These are phyloP conservation scores for Fusarium sp. DNA, from an alignment of 2,329 filamentous ascomycete genomes.

Conservation along the genomic window DNA sequence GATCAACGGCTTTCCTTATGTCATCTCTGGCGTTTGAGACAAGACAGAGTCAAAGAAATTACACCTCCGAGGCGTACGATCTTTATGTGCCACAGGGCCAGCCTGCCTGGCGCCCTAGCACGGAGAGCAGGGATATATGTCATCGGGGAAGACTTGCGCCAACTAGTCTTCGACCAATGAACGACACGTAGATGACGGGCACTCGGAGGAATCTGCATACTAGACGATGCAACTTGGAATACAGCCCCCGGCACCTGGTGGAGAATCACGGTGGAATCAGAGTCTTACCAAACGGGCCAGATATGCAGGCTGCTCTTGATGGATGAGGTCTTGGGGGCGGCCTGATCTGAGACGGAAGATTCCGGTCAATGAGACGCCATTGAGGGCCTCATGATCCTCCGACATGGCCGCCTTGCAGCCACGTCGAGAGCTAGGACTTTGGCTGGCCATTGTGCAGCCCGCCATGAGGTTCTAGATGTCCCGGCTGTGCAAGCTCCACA, in stretches of 20 bases:
- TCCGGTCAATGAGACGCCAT: neutral
- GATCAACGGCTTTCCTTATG: neutral
- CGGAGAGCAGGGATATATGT: neutral
- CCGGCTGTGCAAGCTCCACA: neutral
- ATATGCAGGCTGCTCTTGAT: neutral
- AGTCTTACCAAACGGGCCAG: neutral
- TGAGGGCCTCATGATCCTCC: neutral
- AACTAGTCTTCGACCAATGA: neutral
- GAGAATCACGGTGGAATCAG: neutral
- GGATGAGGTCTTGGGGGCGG: neutral
- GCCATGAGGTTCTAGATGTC: neutral
- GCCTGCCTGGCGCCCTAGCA: neutral
- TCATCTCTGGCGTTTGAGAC: neutral
- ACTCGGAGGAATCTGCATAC: neutral
- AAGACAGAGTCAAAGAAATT: neutral
- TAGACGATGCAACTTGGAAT: neutral
- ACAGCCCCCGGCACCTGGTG: neutral
- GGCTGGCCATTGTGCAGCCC: neutral
- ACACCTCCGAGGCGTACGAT: neutral
- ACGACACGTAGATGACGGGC: neutral
- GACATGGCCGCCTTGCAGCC: neutral
- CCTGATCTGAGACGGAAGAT: neutral
- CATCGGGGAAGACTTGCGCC: neutral
- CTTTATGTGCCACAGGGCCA: constrained; percentile 1
- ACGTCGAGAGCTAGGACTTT: neutral